Percentiles rank a stretch among this genome's conserved stretches.
Evolutionary conservation across 1,139 yeast species (phyloP).

Genomic region (Zygoascus sp.): DNA sequence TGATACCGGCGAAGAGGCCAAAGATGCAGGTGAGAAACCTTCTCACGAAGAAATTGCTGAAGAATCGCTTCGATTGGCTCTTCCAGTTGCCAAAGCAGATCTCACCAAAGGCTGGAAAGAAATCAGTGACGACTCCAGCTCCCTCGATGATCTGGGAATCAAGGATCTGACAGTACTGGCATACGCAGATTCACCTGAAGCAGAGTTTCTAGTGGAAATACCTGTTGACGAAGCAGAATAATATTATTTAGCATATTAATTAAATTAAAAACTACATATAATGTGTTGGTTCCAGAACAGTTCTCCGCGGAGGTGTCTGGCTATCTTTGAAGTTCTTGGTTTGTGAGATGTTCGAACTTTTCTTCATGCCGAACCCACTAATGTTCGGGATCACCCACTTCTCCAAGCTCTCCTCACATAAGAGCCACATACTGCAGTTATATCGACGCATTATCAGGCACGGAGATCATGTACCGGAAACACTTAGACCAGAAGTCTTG

Average conservation of each 20-base stretch:
- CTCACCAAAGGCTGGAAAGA: slow-evolving; percentile 19
- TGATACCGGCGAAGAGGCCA: slow-evolving; percentile 17
- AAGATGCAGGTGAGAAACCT: slow-evolving; percentile 2
- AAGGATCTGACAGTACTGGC: slow-evolving; percentile 20
- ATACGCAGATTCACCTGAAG: slow-evolving; percentile 15
- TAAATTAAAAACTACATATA: background rate
- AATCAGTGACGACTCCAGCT: slow-evolving; percentile 16
- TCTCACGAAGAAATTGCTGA: slow-evolving; percentile 4
- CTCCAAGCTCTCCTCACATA: slow-evolving; percentile 20
- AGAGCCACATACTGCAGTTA: slow-evolving; percentile 21
- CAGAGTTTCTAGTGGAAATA: slow-evolving; percentile 19
- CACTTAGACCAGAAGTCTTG: background rate
- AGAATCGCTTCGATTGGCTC: slow-evolving; percentile 18
- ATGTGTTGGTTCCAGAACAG: background rate
- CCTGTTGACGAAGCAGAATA: slow-evolving; percentile 17
- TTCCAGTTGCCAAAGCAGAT: slow-evolving; percentile 17
- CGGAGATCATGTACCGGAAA: slow-evolving; percentile 16
- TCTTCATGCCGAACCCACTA: background rate
- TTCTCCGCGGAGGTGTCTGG: too few species aligned
- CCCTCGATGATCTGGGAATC: slow-evolving; percentile 19
- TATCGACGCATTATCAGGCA: slow-evolving; percentile 22
- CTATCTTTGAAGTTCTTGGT: too few species aligned
- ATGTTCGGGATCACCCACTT: slow-evolving; percentile 18
- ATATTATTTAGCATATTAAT: background rate
- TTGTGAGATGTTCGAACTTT: too few species aligned